Conservation (phyloP, 495 filamentous ascomycete species). For the Xylaria telfairii region DNA sequence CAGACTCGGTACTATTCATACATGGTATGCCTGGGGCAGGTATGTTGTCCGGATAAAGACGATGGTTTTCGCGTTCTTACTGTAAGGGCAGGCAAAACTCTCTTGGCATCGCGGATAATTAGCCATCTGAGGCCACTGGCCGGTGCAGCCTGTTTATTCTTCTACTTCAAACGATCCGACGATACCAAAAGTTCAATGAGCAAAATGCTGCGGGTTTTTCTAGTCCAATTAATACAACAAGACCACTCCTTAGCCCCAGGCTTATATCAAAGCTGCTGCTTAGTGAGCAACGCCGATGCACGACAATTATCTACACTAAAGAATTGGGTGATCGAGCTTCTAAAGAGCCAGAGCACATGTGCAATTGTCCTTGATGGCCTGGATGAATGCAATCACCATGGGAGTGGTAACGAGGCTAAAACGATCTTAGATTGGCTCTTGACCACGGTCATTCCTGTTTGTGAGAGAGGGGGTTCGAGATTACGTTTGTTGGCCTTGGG, state of each 20-base stretch:
- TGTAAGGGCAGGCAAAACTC: neutral
- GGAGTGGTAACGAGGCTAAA: neutral
- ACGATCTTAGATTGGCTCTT: slow-evolving; percentile 17
- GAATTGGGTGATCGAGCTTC: neutral
- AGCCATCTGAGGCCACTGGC: neutral
- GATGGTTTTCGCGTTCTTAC: neutral
- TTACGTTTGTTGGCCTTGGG: slow-evolving; percentile 20
- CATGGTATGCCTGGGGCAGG: neutral
- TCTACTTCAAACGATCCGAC: neutral
- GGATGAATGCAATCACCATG: slow-evolving; percentile 17
- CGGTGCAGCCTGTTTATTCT: neutral
- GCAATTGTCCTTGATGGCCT: slow-evolving; percentile 21
- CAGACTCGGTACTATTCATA: neutral
- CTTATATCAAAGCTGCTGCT: neutral
- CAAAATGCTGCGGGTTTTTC: neutral
- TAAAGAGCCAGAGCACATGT: neutral
- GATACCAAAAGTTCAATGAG: neutral
- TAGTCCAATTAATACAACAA: neutral
- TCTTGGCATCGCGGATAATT: neutral
- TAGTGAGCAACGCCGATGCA: neutral
- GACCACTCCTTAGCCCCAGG: neutral
- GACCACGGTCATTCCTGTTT: neutral
- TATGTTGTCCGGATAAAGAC: neutral
- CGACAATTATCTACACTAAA: neutral
- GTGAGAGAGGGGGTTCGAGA: neutral